These are phyloP conservation scores for Crithidia fasciculata DNA, from an alignment of 208 protist species.

Conservation along the genomic window DNA sequence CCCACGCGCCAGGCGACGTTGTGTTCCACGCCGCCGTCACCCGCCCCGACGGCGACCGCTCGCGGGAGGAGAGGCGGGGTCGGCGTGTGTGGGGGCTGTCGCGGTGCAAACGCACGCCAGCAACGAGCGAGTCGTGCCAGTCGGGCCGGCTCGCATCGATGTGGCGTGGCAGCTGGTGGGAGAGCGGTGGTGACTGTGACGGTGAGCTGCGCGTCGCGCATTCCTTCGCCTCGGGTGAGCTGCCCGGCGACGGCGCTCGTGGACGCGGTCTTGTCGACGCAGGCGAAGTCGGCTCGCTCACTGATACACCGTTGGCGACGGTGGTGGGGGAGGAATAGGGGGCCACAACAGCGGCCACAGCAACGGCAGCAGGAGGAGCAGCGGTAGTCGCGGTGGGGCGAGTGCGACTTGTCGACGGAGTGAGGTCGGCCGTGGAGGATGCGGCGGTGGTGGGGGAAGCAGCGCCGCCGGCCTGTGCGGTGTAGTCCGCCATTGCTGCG, in stretches of 20 bases:
- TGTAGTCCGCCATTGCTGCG: too few relatives aligned
- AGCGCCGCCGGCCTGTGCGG: too few relatives aligned
- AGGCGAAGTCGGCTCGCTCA: background rate
- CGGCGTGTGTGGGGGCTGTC: constrained; percentile 12
- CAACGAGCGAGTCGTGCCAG: constrained; percentile 11
- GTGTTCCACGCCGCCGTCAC: background rate
- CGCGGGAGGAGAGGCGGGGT: background rate
- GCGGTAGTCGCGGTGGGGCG: too few relatives aligned
- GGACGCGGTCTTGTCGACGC: background rate
- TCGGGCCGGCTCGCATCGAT: background rate
- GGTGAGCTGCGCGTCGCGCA: background rate
- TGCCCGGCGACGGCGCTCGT: constrained; percentile 4
- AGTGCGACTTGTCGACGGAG: too few relatives aligned
- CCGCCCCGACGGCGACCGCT: constrained; percentile 12
- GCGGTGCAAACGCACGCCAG: constrained; percentile 14
- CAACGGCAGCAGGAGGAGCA: too few relatives aligned
- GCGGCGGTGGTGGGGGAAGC: too few relatives aligned
- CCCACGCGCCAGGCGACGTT: constrained; percentile 9
- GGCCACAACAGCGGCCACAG: background rate
- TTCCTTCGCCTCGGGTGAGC: constrained; percentile 5
- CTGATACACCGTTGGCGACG: background rate
- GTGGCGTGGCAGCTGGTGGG: background rate
- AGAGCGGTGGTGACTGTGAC: background rate
- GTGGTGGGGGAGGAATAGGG: background rate
- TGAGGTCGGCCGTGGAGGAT: too few relatives aligned